Evolutionary conservation across 2,329 filamentous ascomycete species (phyloP).

Genomic region (Penicillium sp.): DNA sequence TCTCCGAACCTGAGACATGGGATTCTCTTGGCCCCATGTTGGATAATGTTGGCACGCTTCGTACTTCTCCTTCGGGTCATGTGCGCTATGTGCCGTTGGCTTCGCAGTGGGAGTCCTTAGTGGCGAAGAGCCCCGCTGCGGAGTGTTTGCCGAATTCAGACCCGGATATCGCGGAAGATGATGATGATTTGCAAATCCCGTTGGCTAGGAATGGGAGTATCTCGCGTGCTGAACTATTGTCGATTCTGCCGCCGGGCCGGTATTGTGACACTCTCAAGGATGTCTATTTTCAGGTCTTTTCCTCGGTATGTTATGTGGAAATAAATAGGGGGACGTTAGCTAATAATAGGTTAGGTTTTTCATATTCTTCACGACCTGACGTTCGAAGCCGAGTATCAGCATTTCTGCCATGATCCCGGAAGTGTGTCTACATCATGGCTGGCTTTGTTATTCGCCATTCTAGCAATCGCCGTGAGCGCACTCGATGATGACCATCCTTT

Average conservation of each 20-base stretch:
- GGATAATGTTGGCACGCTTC: slow-evolving; percentile 32
- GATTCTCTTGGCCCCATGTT: slow-evolving; percentile 23
- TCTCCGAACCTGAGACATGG: slow-evolving; percentile 28
- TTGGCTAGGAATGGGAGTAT: slow-evolving; percentile 28
- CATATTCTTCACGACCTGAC: slow-evolving; percentile 45
- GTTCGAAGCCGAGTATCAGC: slow-evolving; percentile 41
- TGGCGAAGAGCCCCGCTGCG: slow-evolving; percentile 26
- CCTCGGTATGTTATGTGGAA: slow-evolving; percentile 31
- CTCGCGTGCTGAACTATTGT: slow-evolving; percentile 33
- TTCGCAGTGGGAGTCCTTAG: slow-evolving; percentile 34
- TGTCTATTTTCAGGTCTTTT: slow-evolving; percentile 41
- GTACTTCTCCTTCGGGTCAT: slow-evolving; percentile 36
- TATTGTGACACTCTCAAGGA: slow-evolving; percentile 41
- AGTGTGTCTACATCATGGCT: slow-evolving; percentile 41
- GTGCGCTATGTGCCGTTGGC: slow-evolving; percentile 38
- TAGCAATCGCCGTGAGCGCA: slow-evolving; percentile 41
- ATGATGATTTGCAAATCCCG: slow-evolving; percentile 37
- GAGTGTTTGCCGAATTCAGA: slow-evolving; percentile 30
- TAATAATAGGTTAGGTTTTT: slow-evolving; percentile 31
- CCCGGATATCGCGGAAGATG: slow-evolving; percentile 30
- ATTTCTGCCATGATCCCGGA: slow-evolving; percentile 37
- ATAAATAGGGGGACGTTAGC: slow-evolving; percentile 4
- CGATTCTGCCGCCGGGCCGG: slow-evolving; percentile 35
- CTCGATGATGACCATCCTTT: slow-evolving; percentile 39
- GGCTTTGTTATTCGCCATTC: slow-evolving; percentile 41